Evolutionary conservation across 352 stramenopile species (phyloP).

Genomic region (Blastocystis sp.): DNA sequence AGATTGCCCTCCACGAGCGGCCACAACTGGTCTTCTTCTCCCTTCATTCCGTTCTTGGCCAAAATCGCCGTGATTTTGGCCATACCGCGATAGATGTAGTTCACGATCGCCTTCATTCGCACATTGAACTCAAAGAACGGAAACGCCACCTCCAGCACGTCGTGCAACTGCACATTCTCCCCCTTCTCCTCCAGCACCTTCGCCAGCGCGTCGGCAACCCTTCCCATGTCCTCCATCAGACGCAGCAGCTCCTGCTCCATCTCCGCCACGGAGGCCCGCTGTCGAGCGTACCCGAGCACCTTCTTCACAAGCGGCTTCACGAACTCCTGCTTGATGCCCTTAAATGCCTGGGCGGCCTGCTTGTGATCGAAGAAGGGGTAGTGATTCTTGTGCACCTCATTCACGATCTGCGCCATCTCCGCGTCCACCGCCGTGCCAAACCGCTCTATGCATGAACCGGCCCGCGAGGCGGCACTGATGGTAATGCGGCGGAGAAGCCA

Average conservation of each 20-base stretch:
- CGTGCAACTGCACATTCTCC: conserved; percentile 1
- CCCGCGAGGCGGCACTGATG: background rate
- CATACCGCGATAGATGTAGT: background rate
- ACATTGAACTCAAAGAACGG: background rate
- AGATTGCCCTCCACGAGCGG: background rate
- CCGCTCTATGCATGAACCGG: conserved; percentile 2
- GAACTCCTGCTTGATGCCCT: background rate
- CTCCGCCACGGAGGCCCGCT: background rate
- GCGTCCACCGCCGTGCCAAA: background rate
- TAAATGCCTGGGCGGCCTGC: background rate
- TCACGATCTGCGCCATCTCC: conserved; percentile 8
- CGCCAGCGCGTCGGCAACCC: background rate
- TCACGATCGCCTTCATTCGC: background rate
- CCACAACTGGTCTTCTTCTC: conserved; percentile 22
- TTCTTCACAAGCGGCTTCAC: conserved; percentile 15
- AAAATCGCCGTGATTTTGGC: background rate
- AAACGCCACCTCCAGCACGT: background rate
- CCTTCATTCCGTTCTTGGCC: conserved; percentile 26
- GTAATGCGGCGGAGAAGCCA: background rate
- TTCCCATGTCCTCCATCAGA: background rate
- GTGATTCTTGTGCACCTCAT: conserved; percentile 3
- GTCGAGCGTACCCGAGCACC: background rate
- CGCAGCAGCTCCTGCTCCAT: background rate
- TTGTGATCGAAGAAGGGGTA: conserved; percentile 17
- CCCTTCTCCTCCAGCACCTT: background rate